A percentile compares a stretch with the other conserved stretches of the same genome.
Conservation (phyloP, 371 early-diverging fungal species). For the Rhizopus stolonifer region DNA sequence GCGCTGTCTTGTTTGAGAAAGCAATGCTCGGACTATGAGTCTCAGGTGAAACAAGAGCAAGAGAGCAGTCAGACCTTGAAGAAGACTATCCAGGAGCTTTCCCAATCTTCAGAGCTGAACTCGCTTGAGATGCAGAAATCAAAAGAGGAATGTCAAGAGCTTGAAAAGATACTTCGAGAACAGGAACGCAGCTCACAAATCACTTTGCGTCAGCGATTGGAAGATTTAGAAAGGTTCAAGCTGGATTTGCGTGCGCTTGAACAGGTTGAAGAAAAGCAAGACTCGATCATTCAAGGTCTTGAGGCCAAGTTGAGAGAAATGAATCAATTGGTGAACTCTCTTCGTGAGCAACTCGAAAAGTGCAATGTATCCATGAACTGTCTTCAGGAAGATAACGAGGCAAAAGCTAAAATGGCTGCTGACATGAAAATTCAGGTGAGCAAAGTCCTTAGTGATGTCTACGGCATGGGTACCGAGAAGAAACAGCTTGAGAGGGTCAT, state of each 20-base stretch:
- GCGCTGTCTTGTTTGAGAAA: conserved; percentile 4
- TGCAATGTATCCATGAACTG: conserved; percentile 28
- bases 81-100: conserved; percentile 9
- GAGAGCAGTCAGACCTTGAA: conserved; percentile 2
- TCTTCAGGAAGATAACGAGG: conserved; percentile 25
- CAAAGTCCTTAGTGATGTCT: conserved; percentile 28
- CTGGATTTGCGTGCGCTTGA: conserved; percentile 27
- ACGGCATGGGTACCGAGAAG: conserved; percentile 30
- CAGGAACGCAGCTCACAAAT: conserved; percentile 30
- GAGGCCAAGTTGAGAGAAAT: conserved; percentile 39
- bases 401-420: conserved; percentile 19
- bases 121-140: conserved; percentile 13
- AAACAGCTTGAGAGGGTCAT: conserved; percentile 34
- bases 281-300: conserved; percentile 33
- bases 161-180: conserved; percentile 25
- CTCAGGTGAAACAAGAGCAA: conserved; percentile 6
- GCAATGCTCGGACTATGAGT: conserved; percentile 3
- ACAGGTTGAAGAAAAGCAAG: conserved; percentile 42
- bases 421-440: conserved; percentile 27
- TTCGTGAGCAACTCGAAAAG: conserved; percentile 33
- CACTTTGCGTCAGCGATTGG: conserved; percentile 22
- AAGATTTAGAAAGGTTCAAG: conserved; percentile 34
- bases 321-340: conserved; percentile 23
- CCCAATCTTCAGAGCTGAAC: conserved; percentile 7
- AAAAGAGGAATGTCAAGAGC: conserved; percentile 4